Base-by-base conservation (phyloP, 805 yeast genomes). In the Isabelozyma gotoi region DNA sequence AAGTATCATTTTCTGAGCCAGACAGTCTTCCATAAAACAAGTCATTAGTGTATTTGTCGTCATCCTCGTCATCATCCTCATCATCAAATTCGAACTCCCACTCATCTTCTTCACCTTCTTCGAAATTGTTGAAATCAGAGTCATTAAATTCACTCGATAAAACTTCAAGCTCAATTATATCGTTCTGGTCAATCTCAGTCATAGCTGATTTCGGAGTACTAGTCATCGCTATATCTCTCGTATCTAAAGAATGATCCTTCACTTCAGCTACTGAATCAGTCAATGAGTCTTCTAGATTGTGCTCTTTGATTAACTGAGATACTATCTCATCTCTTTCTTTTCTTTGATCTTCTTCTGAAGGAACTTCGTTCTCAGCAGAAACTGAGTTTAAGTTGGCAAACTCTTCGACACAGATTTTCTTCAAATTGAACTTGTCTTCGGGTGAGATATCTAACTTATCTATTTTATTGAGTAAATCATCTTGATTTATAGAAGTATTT, bases 121-220 rank as follows among this genome's bases (percentile, higher is more conserved):
- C 53, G 15, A 55, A 56, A 2, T 46, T 56, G 2, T 52, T 60
- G n/a, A 55, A 49, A 8, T 51, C 63, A 5, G 52, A 63, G 4
- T 59, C 67, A 19, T 62, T 67, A 11, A 75, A 50, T 10, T 77
- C 78, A 40, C 74, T 79, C 0, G 84, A 82, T 2, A 80, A 62
- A 18, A 81, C 40, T 46, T 81, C 85, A 12, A 82, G 57, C 42
- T 80, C 79, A 1, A 78, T 55, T 7, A 80, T 52, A 45, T 80
- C 83, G 3, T 73, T 71, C 4, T 64, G 63, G 40, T 69, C 74
- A 36, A 75, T 63, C 0, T 70, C 63, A 12, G 52, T 53, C 27
- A n/a, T 37, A 11, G 19, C 15, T 14, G 37, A 33, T 10, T 46
- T 43, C 3, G 51, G 47, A 10, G 47, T 46, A 37, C 50, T 48